Evolutionary conservation across 768 basidiomycete species (phyloP).

Genomic region (Mycena kentingensis): DNA sequence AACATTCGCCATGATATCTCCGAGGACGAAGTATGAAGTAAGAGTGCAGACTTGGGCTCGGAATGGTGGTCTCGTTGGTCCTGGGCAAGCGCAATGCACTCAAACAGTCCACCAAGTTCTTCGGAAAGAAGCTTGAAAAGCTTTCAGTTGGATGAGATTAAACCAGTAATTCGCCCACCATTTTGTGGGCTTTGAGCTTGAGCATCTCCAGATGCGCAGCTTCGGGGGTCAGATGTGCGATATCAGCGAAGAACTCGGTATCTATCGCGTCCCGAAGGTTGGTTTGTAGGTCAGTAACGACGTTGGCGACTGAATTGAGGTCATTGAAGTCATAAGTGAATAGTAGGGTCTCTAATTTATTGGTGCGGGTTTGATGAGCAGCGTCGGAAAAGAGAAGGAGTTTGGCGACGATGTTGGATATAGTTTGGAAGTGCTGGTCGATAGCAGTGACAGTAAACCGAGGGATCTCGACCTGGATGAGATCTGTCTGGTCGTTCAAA

Average conservation of each 20-base stretch:
- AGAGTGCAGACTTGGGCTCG: constrained; percentile 78
- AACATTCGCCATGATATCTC: constrained; percentile 95
- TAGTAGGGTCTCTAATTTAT: constrained; percentile 78
- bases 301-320: constrained; percentile 65
- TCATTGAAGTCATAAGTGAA: constrained; percentile 91
- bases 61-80: constrained; percentile 66
- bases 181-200: constrained; percentile 66
- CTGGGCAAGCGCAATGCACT: constrained; percentile 82
- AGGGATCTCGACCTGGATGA: constrained; percentile 79
- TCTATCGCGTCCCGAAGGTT: constrained; percentile 68
- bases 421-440: constrained; percentile 77
- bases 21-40: constrained; percentile 77
- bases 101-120: constrained; percentile 82
- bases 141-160: neutral
- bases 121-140: constrained; percentile 54
- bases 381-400: constrained; percentile 90
- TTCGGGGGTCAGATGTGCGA: constrained; percentile 41
- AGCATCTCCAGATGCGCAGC: constrained; percentile 58
- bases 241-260: constrained; percentile 45
- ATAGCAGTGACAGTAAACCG: constrained; percentile 86
- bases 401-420: constrained; percentile 85
- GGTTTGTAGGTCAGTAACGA: constrained; percentile 71
- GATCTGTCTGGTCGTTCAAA: constrained; percentile 71
- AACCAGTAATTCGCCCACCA: constrained; percentile 3
- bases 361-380: constrained; percentile 73